Percentiles rank a stretch among this genome's conserved stretches.
These are phyloP conservation scores for Talaromyces nanjingensis DNA, from an alignment of 495 filamentous ascomycete genomes.

Conservation along the genomic window DNA sequence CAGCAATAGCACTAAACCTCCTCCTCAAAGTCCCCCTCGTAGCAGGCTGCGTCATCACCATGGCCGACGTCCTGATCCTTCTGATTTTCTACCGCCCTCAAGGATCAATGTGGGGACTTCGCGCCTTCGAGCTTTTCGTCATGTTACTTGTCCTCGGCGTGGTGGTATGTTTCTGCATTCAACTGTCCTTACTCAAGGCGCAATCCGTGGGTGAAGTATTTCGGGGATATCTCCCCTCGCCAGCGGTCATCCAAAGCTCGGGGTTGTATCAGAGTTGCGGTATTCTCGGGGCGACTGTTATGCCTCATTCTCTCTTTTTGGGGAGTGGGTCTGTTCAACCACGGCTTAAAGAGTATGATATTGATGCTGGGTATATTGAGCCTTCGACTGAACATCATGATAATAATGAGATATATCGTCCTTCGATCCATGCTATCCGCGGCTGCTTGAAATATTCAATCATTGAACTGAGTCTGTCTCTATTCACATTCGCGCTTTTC, in stretches of 20 bases:
- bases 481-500: slow-evolving; percentile 92
- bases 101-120: slow-evolving; percentile 64
- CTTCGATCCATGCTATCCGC: slow-evolving; percentile 68
- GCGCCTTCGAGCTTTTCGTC: slow-evolving; percentile 77
- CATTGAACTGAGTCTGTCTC: slow-evolving; percentile 62
- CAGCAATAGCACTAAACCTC: slow-evolving; percentile 83
- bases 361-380: slow-evolving; percentile 48
- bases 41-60: slow-evolving; percentile 79
- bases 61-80: slow-evolving; percentile 78
- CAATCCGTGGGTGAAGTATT: slow-evolving; percentile 72
- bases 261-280: slow-evolving; percentile 86
- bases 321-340: slow-evolving; percentile 85
- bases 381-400: slow-evolving; percentile 37
- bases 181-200: slow-evolving; percentile 68
- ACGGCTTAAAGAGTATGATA: slow-evolving; percentile 73
- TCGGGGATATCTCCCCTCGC: slow-evolving; percentile 73
- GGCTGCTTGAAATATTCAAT: slow-evolving; percentile 78
- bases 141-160: slow-evolving; percentile 74
- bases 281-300: slow-evolving; percentile 88
- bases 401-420: slow-evolving; percentile 62
- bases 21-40: slow-evolving; percentile 75
- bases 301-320: slow-evolving; percentile 87
- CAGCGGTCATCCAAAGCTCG: slow-evolving; percentile 57
- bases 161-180: slow-evolving; percentile 85
- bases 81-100: slow-evolving; percentile 78